Percentiles rank a stretch among this genome's conserved stretches.
Conservation (phyloP, 805 yeast genomes). For the Myxozyma melibiosi region DNA sequence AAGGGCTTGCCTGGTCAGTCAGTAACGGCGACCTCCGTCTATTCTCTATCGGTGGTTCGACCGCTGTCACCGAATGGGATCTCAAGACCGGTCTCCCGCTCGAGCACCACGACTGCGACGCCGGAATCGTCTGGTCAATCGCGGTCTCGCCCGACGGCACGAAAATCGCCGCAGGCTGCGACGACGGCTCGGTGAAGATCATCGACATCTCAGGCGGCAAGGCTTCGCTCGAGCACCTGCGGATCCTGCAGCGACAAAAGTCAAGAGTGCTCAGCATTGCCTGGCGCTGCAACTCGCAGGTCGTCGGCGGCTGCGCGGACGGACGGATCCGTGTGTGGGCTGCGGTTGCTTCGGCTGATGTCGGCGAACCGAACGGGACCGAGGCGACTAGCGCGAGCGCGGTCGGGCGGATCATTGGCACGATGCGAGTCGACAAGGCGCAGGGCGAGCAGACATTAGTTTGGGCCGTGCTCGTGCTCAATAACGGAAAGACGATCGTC, state of each 20-base stretch:
- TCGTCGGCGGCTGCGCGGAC: slow-evolving; percentile 95
- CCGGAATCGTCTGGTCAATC: slow-evolving; percentile 92
- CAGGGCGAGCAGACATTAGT: slow-evolving; percentile 84
- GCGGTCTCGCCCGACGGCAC: slow-evolving; percentile 62
- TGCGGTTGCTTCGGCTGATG: slow-evolving; percentile 42
- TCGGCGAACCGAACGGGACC: slow-evolving; percentile 13
- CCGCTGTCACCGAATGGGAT: slow-evolving; percentile 91
- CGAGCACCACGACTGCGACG: slow-evolving; percentile 81
- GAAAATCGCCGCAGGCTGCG: slow-evolving; percentile 87
- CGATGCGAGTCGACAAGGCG: slow-evolving; percentile 90
- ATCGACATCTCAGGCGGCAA: slow-evolving; percentile 83
- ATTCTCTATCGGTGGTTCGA: slow-evolving; percentile 93
- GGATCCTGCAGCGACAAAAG: slow-evolving; percentile 72
- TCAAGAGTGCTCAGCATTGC: slow-evolving; percentile 76
- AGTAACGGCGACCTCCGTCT: slow-evolving; percentile 58
- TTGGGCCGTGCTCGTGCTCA: slow-evolving; percentile 77
- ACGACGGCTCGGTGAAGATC: slow-evolving; percentile 86
- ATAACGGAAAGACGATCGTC: slow-evolving; percentile 71
- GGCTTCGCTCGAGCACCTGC: slow-evolving; percentile 77
- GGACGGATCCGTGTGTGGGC: slow-evolving; percentile 88
- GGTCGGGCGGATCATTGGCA: slow-evolving; percentile 70
- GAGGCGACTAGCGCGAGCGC: slow-evolving; percentile 13
- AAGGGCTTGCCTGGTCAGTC: slow-evolving; percentile 81
- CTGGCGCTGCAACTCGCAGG: slow-evolving; percentile 66
- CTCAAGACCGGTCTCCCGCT: slow-evolving; percentile 69